Evolutionary conservation across 2,329 filamentous ascomycete species (phyloP).

Genomic region (Akanthomyces dipterigenus): DNA sequence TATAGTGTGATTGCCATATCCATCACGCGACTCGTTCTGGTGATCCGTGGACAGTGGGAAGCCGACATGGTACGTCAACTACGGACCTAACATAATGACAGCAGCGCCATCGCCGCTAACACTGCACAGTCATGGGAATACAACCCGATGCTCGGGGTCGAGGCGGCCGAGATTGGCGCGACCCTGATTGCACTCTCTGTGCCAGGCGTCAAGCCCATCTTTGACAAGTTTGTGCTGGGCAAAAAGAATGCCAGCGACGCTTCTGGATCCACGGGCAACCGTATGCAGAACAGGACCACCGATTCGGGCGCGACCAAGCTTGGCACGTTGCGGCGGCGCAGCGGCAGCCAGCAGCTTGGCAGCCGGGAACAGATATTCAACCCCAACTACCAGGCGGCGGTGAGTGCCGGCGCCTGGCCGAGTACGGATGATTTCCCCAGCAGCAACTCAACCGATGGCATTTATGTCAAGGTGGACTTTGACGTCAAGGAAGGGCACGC

Average conservation of each 20-base stretch:
- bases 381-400: constrained; percentile 18
- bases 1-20: constrained; percentile 44
- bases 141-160: constrained; percentile 41
- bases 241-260: constrained; percentile 18
- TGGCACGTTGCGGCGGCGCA: constrained; percentile 24
- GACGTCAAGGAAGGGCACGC: constrained; percentile 23
- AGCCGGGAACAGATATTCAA: constrained; percentile 20
- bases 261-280: constrained; percentile 18
- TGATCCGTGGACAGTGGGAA: constrained; percentile 40
- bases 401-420: constrained; percentile 14
- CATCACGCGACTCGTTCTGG: constrained; percentile 38
- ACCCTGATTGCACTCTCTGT: constrained; percentile 45
- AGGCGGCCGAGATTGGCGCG: constrained; percentile 43
- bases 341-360: constrained; percentile 24
- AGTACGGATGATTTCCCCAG: constrained; percentile 19
- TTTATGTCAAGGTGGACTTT: constrained; percentile 31
- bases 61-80: constrained; percentile 25
- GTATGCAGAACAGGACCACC: constrained; percentile 17
- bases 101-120: not conserved
- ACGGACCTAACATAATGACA: too few species aligned
- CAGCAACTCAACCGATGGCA: constrained; percentile 24
- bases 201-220: constrained; percentile 42
- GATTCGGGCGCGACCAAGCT: constrained; percentile 22
- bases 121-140: constrained; percentile 40
- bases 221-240: constrained; percentile 28